Evolutionary conservation across 345 rosid genomes (phyloP).

Genomic region (Eucalyptus polyanthemos): DNA sequence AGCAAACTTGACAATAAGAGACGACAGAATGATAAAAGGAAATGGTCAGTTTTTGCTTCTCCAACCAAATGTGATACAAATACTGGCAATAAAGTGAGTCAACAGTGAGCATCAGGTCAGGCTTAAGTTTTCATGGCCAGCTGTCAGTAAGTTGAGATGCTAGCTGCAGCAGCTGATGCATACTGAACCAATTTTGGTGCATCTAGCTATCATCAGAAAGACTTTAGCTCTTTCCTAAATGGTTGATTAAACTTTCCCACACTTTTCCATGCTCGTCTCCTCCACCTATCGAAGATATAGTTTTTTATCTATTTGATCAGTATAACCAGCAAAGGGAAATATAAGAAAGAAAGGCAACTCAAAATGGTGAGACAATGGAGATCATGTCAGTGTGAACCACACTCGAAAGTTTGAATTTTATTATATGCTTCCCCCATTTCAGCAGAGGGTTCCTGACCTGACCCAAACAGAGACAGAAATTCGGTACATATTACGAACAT

Average conservation of each 20-base stretch:
- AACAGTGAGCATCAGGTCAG: not conserved
- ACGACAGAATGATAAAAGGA: not conserved
- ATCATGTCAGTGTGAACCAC: not conserved
- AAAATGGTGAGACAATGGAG: not conserved
- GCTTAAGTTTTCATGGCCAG: not conserved
- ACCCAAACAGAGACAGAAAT: not conserved
- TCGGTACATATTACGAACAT: not conserved
- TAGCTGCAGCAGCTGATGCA: not conserved
- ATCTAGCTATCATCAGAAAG: not conserved
- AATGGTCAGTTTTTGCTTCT: not conserved
- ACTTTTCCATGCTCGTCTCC: not conserved
- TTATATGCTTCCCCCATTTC: not conserved
- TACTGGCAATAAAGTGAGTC: not conserved
- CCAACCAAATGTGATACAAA: not conserved
- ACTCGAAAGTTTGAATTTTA: not conserved
- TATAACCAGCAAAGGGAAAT: not conserved
- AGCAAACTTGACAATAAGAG: not conserved
- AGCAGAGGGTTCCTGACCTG: not conserved
- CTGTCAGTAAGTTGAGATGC: not conserved
- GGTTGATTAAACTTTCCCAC: not conserved
- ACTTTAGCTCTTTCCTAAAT: not conserved
- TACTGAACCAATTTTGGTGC: not conserved
- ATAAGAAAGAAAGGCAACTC: not conserved
- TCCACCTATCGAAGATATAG: not conserved
- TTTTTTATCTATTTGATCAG: not conserved